Evolutionary conservation across 805 yeast species (phyloP).

Genomic region (Yamadazyma endophytica): DNA sequence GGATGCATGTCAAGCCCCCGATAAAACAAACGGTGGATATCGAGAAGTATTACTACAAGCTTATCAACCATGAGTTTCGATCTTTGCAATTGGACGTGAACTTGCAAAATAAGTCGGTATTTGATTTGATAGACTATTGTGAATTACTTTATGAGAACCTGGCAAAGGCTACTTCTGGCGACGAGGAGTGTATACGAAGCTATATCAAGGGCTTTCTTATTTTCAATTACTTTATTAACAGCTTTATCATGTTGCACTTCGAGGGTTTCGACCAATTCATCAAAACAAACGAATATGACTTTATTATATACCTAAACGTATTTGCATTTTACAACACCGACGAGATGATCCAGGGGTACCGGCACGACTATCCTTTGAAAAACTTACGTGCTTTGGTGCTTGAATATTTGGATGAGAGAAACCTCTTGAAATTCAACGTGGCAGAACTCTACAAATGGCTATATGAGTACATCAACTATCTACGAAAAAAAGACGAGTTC

Average conservation of each 20-base stretch:
- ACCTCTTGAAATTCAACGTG: conserved; percentile 30
- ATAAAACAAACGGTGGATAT: conserved; percentile 9
- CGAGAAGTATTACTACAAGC: conserved; percentile 17
- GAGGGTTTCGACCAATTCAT: conserved; percentile 39
- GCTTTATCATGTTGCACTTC: conserved; percentile 39
- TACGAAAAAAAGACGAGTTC: conserved; percentile 24
- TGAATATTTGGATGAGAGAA: conserved; percentile 25
- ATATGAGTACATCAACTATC: conserved; percentile 33
- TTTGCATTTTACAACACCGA: conserved; percentile 36
- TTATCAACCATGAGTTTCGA: conserved; percentile 34
- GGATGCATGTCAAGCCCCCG: too few relatives aligned
- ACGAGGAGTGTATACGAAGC: conserved; percentile 15
- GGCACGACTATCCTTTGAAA: conserved; percentile 17
- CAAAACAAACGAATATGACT: conserved; percentile 32
- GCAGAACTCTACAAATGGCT: conserved; percentile 35
- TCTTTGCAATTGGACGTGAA: conserved; percentile 29
- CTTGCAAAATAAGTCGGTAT: conserved; percentile 28
- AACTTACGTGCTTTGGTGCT: conserved; percentile 20
- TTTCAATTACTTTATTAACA: conserved; percentile 39
- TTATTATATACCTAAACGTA: conserved; percentile 37
- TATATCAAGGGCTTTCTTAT: conserved; percentile 37
- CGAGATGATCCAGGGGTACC: conserved; percentile 17
- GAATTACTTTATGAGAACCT: conserved; percentile 33
- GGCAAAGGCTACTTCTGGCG: conserved; percentile 8
- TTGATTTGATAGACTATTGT: conserved; percentile 40